Conservation (phyloP, 495 filamentous ascomycete species). For the Parathielavia appendiculata region DNA sequence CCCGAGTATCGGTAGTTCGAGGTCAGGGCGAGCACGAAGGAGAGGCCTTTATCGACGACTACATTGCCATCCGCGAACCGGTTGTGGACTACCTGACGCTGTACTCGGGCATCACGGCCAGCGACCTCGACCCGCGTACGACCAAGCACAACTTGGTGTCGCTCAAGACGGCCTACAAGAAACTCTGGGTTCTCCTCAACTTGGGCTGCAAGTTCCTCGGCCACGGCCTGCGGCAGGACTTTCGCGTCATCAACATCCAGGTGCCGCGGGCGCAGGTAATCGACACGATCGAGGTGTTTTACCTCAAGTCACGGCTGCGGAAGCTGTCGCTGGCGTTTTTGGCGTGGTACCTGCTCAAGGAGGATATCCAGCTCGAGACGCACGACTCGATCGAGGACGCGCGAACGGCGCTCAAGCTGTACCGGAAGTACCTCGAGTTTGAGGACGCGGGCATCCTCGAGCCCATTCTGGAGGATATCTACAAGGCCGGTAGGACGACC, state of each 20-base stretch:
- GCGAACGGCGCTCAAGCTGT: slow-evolving; percentile 79
- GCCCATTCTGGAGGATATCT: slow-evolving; percentile 74
- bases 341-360: slow-evolving; percentile 79
- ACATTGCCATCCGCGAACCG: slow-evolving; percentile 81
- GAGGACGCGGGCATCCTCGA: slow-evolving; percentile 76
- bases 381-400: slow-evolving; percentile 96
- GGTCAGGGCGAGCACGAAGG: slow-evolving; percentile 71
- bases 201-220: slow-evolving; percentile 91
- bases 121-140: slow-evolving; percentile 69
- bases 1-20: slow-evolving; percentile 80
- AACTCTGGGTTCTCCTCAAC: slow-evolving; percentile 94
- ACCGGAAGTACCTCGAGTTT: slow-evolving; percentile 85
- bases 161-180: slow-evolving; percentile 92
- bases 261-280: slow-evolving; percentile 87
- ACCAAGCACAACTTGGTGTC: slow-evolving; percentile 76
- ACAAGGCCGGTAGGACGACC: slow-evolving; percentile 61
- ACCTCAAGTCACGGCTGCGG: slow-evolving; percentile 60
- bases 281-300: slow-evolving; percentile 87
- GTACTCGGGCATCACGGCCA: slow-evolving; percentile 82
- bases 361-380: slow-evolving; percentile 82
- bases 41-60: slow-evolving; percentile 91
- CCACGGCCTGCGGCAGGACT: slow-evolving; percentile 87
- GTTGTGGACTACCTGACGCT: slow-evolving; percentile 95
- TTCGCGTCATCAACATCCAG: slow-evolving; percentile 95
- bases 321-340: slow-evolving; percentile 84